Percentiles rank a stretch among this genome's conserved stretches.
Evolutionary conservation across 768 basidiomycete genomes (phyloP).

Genomic region (Kwoniella europaea): DNA sequence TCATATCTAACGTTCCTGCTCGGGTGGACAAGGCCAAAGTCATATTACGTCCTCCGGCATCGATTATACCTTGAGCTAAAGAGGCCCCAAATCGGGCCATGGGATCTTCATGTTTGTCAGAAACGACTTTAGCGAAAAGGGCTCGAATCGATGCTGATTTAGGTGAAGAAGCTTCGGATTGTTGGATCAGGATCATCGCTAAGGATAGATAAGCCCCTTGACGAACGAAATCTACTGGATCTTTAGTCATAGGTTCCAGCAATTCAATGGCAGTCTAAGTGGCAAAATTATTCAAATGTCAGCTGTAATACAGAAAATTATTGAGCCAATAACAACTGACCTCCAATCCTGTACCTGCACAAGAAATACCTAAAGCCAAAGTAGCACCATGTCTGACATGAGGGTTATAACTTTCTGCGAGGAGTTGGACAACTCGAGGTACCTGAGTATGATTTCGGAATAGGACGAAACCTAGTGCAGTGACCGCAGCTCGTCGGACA

Average conservation of each 20-base stretch:
- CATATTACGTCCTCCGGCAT: conserved; percentile 94
- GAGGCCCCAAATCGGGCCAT: conserved; percentile 98
- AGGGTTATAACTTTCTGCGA: conserved; percentile 98
- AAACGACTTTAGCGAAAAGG: conserved; percentile 85
- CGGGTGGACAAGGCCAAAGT: conserved; percentile 92
- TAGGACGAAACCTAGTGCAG: conserved; percentile 89
- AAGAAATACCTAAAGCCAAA: conserved; percentile 92
- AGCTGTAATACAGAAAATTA: background rate
- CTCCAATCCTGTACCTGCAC: conserved; percentile 94
- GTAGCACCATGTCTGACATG: conserved; percentile 97
- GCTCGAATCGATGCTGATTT: conserved; percentile 78
- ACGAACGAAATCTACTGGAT: conserved; percentile 96
- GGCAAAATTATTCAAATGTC: background rate
- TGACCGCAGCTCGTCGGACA: conserved; percentile 94
- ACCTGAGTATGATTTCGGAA: conserved; percentile 97
- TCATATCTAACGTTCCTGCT: conserved; percentile 89
- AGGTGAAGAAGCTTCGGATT: conserved; percentile 86
- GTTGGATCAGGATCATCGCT: conserved; percentile 95
- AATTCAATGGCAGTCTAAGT: conserved; percentile 92
- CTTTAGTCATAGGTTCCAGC: conserved; percentile 96
- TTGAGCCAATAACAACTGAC: conserved; percentile 59
- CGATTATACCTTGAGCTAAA: conserved; percentile 93
- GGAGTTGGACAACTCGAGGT: conserved; percentile 91
- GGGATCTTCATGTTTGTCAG: conserved; percentile 97
- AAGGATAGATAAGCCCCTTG: conserved; percentile 95